Evolutionary conservation across 768 basidiomycete species (phyloP), one percentile per base, ranked within the genome.

Genomic region (Symmetrospora coprosmae): DNA sequence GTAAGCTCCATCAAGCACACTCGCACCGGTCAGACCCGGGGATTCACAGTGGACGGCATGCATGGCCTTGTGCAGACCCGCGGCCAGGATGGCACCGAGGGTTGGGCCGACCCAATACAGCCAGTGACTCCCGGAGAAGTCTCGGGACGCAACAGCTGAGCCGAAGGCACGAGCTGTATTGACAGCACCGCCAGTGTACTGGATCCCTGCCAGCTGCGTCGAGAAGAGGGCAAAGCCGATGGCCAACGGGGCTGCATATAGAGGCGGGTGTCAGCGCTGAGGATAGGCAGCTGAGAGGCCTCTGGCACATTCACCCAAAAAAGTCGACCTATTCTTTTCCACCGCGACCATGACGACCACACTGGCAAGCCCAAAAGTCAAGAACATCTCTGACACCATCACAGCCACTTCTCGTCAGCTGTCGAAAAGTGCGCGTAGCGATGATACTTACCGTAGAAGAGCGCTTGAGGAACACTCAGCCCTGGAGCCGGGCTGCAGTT

Each of bases 211-310:
- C 4, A 58, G 55, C 41, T 58, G 55, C 17, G 55, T 58, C 31
- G 31, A n/a, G 43, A 58, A 58, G 6, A 58, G 41, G 13, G 55
- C 55, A 25, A 58, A 58, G 7, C 55, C 55, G 9, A 58, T 58
- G 27, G 43, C 55, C 11, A 58, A 16, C 8, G 55, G 55, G 28
- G 55, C 55, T 4, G n/a, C n/a, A n/a, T n/a, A n/a, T n/a, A n/a
- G n/a, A n/a, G n/a, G n/a, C n/a, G n/a, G n/a, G n/a, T n/a, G n/a
- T n/a, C n/a, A n/a, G n/a, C n/a, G n/a, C n/a, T n/a, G n/a, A n/a
- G n/a, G n/a, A n/a, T n/a, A n/a, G n/a, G n/a, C n/a, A n/a, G n/a
- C n/a, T n/a, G n/a, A n/a, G n/a, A n/a, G n/a, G n/a, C n/a, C n/a
- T n/a, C n/a, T n/a, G n/a, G n/a, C n/a, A n/a, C n/a, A n/a, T n/a